A percentile compares a stretch with the other conserved stretches of the same genome.
phyloP scores from a whole-genome alignment of 1,284 basidiomycete genomes.

The Butyriboletus appendiculatus region DNA sequence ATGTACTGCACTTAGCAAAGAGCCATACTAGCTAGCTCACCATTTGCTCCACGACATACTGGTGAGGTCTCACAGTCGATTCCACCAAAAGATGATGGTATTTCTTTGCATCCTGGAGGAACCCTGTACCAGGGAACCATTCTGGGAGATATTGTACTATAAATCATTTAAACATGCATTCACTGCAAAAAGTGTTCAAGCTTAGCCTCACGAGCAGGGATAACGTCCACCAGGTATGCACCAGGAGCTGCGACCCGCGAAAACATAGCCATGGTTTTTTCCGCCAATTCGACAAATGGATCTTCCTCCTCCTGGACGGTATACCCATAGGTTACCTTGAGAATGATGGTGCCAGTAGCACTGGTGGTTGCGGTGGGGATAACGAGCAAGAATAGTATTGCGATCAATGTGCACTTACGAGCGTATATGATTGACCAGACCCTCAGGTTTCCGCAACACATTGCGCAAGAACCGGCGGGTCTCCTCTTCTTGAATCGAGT shows the following conservation, averaged over 20 bases:
- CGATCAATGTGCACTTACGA: constrained; percentile 20
- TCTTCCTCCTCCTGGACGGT: constrained; percentile 26
- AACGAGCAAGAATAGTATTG: not conserved
- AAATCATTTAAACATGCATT: not conserved
- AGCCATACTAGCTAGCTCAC: constrained; percentile 24
- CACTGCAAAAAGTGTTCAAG: not conserved
- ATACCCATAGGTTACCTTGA: constrained; percentile 29
- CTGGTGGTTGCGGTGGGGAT: not conserved
- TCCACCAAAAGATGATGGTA: constrained; percentile 36
- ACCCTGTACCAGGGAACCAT: constrained; percentile 51
- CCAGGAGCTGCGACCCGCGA: constrained; percentile 17
- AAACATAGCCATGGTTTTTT: constrained; percentile 19
- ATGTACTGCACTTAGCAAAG: not conserved
- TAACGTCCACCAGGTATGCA: constrained; percentile 32
- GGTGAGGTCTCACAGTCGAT: constrained; percentile 40
- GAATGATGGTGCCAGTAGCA: constrained; percentile 13
- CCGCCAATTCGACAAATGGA: constrained; percentile 28
- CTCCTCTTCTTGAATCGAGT: constrained; percentile 20
- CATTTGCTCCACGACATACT: constrained; percentile 43
- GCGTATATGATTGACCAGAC: constrained; percentile 21
- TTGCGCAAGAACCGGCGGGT: constrained; percentile 26
- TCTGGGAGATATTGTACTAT: constrained; percentile 45
- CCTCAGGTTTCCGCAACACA: constrained; percentile 19
- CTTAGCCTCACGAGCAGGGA: constrained; percentile 27
- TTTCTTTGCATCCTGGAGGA: constrained; percentile 41